These are phyloP conservation scores for Stenocarpella maydis DNA, from an alignment of 2,329 filamentous ascomycete genomes.

Conservation along the genomic window DNA sequence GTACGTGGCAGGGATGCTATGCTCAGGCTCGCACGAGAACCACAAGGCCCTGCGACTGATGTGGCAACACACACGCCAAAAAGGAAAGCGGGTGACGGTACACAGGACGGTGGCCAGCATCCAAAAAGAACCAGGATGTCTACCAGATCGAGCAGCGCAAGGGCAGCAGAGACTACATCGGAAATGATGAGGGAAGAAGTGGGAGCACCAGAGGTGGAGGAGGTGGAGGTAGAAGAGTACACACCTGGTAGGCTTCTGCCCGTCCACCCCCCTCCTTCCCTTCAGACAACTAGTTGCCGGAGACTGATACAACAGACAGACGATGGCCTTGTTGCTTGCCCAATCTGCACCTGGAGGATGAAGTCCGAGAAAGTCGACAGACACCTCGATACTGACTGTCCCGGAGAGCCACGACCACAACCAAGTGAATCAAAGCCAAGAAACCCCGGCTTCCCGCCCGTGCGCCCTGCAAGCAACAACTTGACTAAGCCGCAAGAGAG, in stretches of 20 bases:
- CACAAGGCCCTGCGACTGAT: conserved; percentile 41
- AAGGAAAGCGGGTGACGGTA: conserved; percentile 54
- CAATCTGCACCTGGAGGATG: conserved; percentile 82
- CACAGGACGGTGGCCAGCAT: conserved; percentile 38
- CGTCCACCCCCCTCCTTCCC: too few relatives aligned
- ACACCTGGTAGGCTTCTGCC: conserved; percentile 40
- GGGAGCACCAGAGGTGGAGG: conserved; percentile 44
- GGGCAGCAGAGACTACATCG: conserved; percentile 47
- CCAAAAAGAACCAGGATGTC: conserved; percentile 64
- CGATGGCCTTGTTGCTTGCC: conserved; percentile 83
- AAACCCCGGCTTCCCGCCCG: conserved; percentile 11
- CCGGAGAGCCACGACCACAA: conserved; percentile 48
- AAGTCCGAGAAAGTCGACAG: conserved; percentile 78
- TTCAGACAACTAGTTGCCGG: background rate
- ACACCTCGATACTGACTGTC: conserved; percentile 77
- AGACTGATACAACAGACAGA: conserved; percentile 49
- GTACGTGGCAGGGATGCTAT: conserved; percentile 68
- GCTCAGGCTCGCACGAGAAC: conserved; percentile 68
- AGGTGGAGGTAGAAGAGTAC: conserved; percentile 42
- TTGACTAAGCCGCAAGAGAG: conserved; percentile 61
- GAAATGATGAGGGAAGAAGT: conserved; percentile 45
- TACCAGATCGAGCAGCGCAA: conserved; percentile 55
- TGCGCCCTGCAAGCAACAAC: conserved; percentile 31
- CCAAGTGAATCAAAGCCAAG: conserved; percentile 39
- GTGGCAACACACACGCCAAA: conserved; percentile 52